phyloP scores from a whole-genome alignment of 805 yeast genomes.

The Debaryomyces tyrocola region DNA sequence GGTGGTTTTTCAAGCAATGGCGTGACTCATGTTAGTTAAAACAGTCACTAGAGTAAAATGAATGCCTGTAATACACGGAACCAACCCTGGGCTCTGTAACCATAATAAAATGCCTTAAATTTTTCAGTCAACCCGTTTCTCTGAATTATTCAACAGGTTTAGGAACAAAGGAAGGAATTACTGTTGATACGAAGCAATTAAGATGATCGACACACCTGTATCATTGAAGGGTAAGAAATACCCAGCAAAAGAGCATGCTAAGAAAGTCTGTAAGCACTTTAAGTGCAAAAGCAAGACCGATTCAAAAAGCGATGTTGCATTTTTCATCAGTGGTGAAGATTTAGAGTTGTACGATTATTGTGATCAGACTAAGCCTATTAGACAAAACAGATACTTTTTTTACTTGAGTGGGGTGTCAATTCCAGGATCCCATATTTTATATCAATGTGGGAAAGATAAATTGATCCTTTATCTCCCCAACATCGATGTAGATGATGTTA shows the following conservation, averaged over 20 bases:
- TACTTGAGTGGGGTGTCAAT: conserved; percentile 82
- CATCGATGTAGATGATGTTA: conserved; percentile 82
- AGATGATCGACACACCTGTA: conserved; percentile 12
- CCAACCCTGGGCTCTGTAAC: neutral
- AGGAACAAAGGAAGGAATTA: no score
- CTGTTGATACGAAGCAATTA: neutral
- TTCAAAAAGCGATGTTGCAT: conserved; percentile 26
- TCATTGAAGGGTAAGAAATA: conserved; percentile 49
- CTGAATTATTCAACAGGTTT: no score
- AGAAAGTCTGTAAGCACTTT: conserved; percentile 44
- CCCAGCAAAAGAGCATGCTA: conserved; percentile 81
- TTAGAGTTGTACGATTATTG: conserved; percentile 66
- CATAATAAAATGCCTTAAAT: neutral
- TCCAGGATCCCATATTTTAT: conserved; percentile 73
- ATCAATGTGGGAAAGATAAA: conserved; percentile 50
- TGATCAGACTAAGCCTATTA: conserved; percentile 74
- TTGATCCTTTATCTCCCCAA: conserved; percentile 78
- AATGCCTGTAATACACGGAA: neutral
- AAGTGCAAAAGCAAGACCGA: conserved; percentile 13
- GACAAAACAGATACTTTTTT: conserved; percentile 90
- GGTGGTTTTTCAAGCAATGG: no score
- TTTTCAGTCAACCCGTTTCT: neutral
- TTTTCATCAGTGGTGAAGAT: conserved; percentile 63
- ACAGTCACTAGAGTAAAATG: no score
- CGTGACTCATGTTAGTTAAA: no score